A percentile compares a stretch with the other conserved stretches of the same genome.
Evolutionary conservation across 1,139 yeast species (phyloP).

Genomic region (Debaryomyces psychrophilus): DNA sequence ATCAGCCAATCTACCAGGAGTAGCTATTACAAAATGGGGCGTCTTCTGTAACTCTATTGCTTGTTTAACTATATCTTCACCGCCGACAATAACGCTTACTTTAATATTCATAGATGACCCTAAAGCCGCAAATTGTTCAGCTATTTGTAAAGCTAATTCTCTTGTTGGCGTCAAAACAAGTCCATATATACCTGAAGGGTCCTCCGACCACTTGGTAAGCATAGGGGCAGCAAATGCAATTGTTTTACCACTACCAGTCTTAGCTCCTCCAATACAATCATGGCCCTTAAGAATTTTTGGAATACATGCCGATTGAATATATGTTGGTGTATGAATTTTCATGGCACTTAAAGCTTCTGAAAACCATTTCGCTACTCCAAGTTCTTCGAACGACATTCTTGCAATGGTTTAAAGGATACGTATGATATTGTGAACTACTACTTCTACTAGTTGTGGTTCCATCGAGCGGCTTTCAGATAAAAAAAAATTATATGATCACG

Average conservation of each 20-base stretch:
- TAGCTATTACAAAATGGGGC: constrained; percentile 95
- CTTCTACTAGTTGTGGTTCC: not conserved
- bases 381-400: constrained; percentile 52
- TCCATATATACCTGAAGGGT: constrained; percentile 92
- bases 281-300: constrained; percentile 81
- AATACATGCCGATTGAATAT: constrained; percentile 85
- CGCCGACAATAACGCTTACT: constrained; percentile 86
- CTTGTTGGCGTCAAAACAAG: constrained; percentile 90
- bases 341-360: constrained; percentile 77
- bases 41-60: constrained; percentile 76
- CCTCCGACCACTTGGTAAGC: constrained; percentile 91
- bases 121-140: constrained; percentile 92
- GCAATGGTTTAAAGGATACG: not conserved
- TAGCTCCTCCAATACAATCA: constrained; percentile 98
- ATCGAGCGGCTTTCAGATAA: constrained; percentile 12
- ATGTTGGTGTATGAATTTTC: constrained; percentile 82
- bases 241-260: constrained; percentile 98
- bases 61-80: constrained; percentile 88
- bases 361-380: constrained; percentile 89
- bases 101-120: constrained; percentile 88
- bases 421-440: not conserved
- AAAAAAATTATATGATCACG: constrained; percentile 7
- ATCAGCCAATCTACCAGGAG: constrained; percentile 96
- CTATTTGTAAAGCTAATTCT: constrained; percentile 93
- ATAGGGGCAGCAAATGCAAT: constrained; percentile 97